Evolutionary conservation across 257 asterid species (phyloP), one percentile per base, ranked within the genome.

Genomic region (Echites panduratus): DNA sequence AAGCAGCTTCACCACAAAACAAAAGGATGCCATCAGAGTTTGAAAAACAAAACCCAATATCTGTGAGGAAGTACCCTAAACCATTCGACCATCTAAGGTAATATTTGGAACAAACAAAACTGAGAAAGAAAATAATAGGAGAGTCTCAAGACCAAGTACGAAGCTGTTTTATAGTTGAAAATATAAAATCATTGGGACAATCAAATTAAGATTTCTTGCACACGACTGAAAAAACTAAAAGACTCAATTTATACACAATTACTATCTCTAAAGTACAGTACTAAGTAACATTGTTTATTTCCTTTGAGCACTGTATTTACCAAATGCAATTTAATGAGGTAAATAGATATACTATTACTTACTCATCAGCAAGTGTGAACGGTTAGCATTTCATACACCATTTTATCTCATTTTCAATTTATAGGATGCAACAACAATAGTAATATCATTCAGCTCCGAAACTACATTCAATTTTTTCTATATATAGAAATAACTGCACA

Each of bases 401-500:
- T 32, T 56, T 24, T 56, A 54, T 48, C 67, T 41, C 75, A 56
- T 24, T 50, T 44, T 56, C 17, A 53, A 22, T 24, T 41, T 56
- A 58, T 9, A 38, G 12, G 19, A 38, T 29, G 22, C 45, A 71
- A 29, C 20, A 43, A 6, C 16, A 58, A 22, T 45, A 58, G 11
- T 66, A 41, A 40, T 14, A 57, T 48, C 24, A 20, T 13, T 68
- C 62, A 58, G 57, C 53, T 63, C 59, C 47, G 3, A 1, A 19
- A 62, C 22, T n/a, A 65, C 43, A 75, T 38, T 20, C 49, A 70
- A 56, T 41, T n/a, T 64, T 9, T 41, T 41, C 45, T 41, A 4
- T 64, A 19, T 64, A 11, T 16, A 50, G 16, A 74, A 29, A 48
- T 70, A 70, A 40, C 69, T 54, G 69, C 40, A 45, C 35, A n/a